Conservation (phyloP, 345 rosid genomes). For the Geranium rotundifolium region DNA sequence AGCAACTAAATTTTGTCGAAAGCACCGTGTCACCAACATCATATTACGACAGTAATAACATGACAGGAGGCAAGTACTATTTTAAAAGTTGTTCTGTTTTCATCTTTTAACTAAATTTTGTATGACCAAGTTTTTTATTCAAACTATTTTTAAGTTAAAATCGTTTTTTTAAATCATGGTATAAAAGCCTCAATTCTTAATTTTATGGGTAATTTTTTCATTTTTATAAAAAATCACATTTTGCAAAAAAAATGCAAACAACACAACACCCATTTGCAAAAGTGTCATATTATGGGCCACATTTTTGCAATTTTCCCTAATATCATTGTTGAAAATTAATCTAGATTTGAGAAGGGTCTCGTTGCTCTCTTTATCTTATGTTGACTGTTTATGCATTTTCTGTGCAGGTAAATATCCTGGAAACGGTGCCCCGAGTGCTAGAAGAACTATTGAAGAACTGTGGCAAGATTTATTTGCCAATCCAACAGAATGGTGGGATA, state of each 20-base stretch:
- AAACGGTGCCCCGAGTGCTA: slow-evolving; percentile 17
- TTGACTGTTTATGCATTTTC: not conserved
- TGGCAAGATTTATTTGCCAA: slow-evolving; percentile 61
- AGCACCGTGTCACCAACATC: slow-evolving; percentile 19
- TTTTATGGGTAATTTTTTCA: too few relatives aligned
- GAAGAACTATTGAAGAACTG: slow-evolving; percentile 24
- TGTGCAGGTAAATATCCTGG: slow-evolving; percentile 25
- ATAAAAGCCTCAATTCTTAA: too few relatives aligned
- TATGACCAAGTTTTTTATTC: too few relatives aligned
- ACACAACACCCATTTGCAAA: too few relatives aligned
- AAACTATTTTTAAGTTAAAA: too few relatives aligned
- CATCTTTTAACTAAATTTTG: too few relatives aligned
- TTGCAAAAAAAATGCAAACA: too few relatives aligned
- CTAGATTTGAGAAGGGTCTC: too few relatives aligned
- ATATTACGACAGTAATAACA: slow-evolving; percentile 17
- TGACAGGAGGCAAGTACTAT: slow-evolving; percentile 20
- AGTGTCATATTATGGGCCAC: too few relatives aligned
- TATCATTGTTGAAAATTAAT: not conserved
- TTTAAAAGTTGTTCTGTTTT: not conserved
- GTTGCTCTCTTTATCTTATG: not conserved
- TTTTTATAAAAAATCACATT: too few relatives aligned
- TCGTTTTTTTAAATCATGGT: too few relatives aligned
- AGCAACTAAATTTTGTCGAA: slow-evolving; percentile 45
- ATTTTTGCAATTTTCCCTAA: too few relatives aligned
- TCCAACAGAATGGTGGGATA: slow-evolving; percentile 66